Conservation (phyloP, 352 stramenopile genomes). For the Globisporangium lucens region DNA sequence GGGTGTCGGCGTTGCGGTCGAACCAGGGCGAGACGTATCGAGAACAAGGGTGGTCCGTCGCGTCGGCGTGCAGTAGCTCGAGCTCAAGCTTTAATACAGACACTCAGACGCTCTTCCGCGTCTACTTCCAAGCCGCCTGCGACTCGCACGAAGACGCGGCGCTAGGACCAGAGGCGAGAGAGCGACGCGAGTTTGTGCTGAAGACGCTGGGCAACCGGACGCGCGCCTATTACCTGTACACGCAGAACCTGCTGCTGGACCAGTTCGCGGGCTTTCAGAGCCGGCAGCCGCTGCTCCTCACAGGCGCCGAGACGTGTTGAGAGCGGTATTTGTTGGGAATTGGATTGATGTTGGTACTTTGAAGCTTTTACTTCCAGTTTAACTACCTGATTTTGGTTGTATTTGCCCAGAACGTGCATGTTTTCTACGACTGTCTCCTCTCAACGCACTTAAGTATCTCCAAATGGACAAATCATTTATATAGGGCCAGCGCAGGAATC, state of each 20-base stretch:
- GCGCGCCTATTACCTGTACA: neutral
- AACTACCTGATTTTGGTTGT: too few species aligned
- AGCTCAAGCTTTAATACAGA: neutral
- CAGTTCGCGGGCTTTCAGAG: neutral
- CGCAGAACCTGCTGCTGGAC: neutral
- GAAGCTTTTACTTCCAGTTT: too few species aligned
- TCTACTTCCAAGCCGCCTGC: constrained; percentile 4
- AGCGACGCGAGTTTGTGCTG: constrained; percentile 9
- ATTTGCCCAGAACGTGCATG: too few species aligned
- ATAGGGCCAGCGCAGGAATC: too few species aligned
- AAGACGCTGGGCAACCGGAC: neutral
- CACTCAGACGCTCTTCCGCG: constrained; percentile 6
- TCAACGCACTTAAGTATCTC: too few species aligned
- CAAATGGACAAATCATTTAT: too few species aligned
- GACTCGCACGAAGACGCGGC: neutral
- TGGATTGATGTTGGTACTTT: too few species aligned
- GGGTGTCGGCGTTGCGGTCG: neutral
- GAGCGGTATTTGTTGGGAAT: too few species aligned
- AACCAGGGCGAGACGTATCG: neutral
- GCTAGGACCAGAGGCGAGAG: too few species aligned
- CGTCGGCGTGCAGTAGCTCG: neutral
- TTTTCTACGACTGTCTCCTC: too few species aligned
- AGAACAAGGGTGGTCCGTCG: constrained; percentile 12
- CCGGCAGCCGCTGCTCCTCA: neutral
- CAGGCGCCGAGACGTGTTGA: neutral